Percentiles rank a stretch among this genome's conserved stretches.
phyloP scores from a whole-genome alignment of 495 filamentous ascomycete species.

The Lophiotrema nucula region DNA sequence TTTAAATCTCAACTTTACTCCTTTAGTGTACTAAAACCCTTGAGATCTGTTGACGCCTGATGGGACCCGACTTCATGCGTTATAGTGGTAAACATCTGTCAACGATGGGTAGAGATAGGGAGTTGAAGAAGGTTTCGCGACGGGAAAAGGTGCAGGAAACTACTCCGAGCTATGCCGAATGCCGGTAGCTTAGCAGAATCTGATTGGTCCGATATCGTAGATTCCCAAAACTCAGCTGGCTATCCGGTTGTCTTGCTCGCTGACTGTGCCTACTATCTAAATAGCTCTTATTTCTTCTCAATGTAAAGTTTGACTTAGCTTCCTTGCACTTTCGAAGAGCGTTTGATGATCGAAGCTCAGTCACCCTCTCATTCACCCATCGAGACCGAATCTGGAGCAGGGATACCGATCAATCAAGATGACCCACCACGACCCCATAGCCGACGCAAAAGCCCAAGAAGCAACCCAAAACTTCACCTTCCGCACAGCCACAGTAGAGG shows the following conservation, averaged over 20 bases:
- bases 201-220: constrained; percentile 24
- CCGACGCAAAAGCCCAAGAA: constrained; percentile 19
- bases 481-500: constrained; percentile 9
- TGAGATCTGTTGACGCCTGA: too few species aligned
- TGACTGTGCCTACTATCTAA: background rate
- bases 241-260: background rate
- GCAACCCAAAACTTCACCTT: constrained; percentile 19
- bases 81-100: too few species aligned
- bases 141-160: background rate
- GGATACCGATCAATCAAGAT: background rate
- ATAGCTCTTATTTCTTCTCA: background rate
- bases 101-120: too few species aligned
- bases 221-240: background rate
- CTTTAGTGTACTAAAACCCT: too few species aligned
- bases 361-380: background rate
- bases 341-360: background rate
- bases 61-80: too few species aligned
- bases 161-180: background rate
- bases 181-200: background rate
- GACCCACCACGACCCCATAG: constrained; percentile 17
- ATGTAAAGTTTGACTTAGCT: background rate
- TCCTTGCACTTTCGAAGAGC: background rate
- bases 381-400: background rate
- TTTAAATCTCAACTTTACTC: too few species aligned
- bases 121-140: background rate